Evolutionary conservation across 495 filamentous ascomycete genomes (phyloP), one percentile per base, ranked within the genome.

Genomic region (Pyrenula massariospora): DNA sequence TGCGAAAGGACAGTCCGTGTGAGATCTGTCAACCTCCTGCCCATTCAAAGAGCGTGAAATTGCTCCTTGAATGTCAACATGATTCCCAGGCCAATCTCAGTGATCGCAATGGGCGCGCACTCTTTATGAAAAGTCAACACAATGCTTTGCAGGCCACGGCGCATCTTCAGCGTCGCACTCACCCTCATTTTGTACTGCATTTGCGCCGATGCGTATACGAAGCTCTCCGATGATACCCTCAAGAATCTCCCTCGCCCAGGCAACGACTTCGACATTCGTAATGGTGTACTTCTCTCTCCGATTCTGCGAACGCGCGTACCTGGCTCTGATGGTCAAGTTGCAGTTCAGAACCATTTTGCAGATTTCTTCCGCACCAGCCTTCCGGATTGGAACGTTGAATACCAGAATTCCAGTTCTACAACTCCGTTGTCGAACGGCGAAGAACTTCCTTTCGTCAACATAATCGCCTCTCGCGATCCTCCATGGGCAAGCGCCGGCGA

Each of bases 281-380:
- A 72, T 54, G 87, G 89, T 55, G 71, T 77, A 5, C 74, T 98
- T 21, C 78, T 97, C n/a, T 75, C 91, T 1, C 93, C 91, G 1
- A 92, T 98, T 59, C 80, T 98, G n/a, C 82, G 80, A 22, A 85
- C 92, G 24, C 88, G 93, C 55, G 91, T 98, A 24, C 84, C 93
- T 22, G 93, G 92, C 21, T 95, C 89, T 2, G 72, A 81, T 1
- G 89, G 88, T 24, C 89, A 83, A n/a, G 69, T 72, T 12, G 75
- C 74, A 5, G 91, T 89, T 1, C 85, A 90, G 53, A 73, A 83
- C 23, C 94, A 97, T 72, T 88, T 98, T 60, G 77, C 81, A 50
- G 69, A 87, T 65, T 98, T 91, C 74, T 93, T 96, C 66, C 67
- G 69, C 3, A 75, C 70, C 3, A 70, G 81, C 23, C 81, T 98